Evolutionary conservation across 2,329 filamentous ascomycete genomes (phyloP), one percentile per base, ranked within the genome.

Genomic region (Penicillium expansum): DNA sequence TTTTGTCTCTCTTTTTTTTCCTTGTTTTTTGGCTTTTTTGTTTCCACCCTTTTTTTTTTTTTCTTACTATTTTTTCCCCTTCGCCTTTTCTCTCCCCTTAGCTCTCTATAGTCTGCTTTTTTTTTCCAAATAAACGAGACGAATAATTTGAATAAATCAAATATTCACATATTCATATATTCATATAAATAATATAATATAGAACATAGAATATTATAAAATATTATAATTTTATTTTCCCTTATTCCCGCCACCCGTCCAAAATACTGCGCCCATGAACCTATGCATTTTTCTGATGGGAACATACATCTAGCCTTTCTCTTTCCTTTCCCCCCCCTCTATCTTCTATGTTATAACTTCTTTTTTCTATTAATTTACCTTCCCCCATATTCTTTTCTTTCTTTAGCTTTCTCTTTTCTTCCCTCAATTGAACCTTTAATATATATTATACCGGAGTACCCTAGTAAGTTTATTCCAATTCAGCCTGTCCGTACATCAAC

Each of bases 261-360:
- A 29, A 18, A 43, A 27, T 27, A 45, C 58, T 59, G 56, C 57
- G 59, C 60, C 62, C 41, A 55, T 49, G 54, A 62, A 57, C 48
- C 60, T 49, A 47, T 43, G 48, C 60, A 47, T 58, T 62, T 63
- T 62, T 52, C 35, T 50, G 30, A 41, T 29, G 27, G 4, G 16
- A 13, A 22, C 14, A 47, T 37, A 53, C 33, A 52, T 44, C 39
- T 45, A 14, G 14, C 33, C 41, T 45, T 53, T 52, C 45, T 10
- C 9, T 27, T 47, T 5, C 30, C 18, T n/a, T 22, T 30, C 47
- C 53, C 53, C 53, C 49, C 47, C 44, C 53, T 35, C 47, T 39
- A 48, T 48, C 16, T 41, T 48, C 38, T 16, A 41, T 24, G n/a
- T n/a, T 27, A 43, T 43, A 43, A 16, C 41, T n/a, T 41, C 14